Conservation (phyloP, 1,284 basidiomycete species). For the Wolfiporia cocos region DNA sequence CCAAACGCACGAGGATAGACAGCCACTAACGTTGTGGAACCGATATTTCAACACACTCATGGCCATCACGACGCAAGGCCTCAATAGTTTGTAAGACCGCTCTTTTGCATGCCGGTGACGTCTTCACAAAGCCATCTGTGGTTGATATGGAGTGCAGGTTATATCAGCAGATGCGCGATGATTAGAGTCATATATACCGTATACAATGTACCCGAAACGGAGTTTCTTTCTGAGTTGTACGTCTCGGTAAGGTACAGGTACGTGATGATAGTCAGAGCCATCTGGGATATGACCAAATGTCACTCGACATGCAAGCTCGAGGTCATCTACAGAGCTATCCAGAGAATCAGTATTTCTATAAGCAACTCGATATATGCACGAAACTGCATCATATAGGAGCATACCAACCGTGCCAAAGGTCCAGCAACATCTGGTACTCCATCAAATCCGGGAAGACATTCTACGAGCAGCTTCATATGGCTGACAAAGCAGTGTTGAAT, state of each 20-base stretch:
- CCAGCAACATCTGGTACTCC: slow-evolving; percentile 57
- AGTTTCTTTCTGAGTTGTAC: slow-evolving; percentile 48
- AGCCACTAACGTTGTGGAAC: slow-evolving; percentile 39
- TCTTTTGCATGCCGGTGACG: slow-evolving; percentile 75
- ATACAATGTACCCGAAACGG: slow-evolving; percentile 68
- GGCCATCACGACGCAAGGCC: slow-evolving; percentile 61
- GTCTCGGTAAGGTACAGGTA: slow-evolving; percentile 58
- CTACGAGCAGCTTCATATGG: slow-evolving; percentile 21
- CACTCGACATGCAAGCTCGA: slow-evolving; percentile 51
- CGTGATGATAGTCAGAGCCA: slow-evolving; percentile 27
- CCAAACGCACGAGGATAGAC: not conserved
- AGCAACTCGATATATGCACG: not conserved
- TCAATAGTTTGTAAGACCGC: slow-evolving; percentile 76
- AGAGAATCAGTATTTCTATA: not conserved
- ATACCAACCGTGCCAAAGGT: slow-evolving; percentile 67
- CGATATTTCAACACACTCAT: slow-evolving; percentile 72
- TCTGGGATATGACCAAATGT: slow-evolving; percentile 48
- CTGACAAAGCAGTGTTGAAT: not conserved
- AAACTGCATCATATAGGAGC: not conserved
- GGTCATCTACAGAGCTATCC: slow-evolving; percentile 55
- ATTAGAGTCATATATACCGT: slow-evolving; percentile 32
- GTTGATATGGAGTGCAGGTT: not conserved
- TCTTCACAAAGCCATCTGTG: slow-evolving; percentile 59
- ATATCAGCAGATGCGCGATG: not conserved
- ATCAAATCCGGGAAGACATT: slow-evolving; percentile 56